Conservation (phyloP, 257 asterid genomes). For the Rhazya stricta region DNA sequence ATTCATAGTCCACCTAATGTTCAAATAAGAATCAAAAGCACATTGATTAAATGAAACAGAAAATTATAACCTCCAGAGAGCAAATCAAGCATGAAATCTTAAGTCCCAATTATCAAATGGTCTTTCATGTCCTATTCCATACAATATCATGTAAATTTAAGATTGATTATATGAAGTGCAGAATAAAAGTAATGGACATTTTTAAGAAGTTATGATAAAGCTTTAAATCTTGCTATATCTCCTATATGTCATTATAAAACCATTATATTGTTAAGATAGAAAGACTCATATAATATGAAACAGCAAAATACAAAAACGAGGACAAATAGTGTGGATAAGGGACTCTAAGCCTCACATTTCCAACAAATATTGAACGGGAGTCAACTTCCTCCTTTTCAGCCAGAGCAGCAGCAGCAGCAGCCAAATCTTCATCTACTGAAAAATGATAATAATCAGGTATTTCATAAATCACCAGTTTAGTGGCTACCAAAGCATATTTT, state of each 20-base stretch:
- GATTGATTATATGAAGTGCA: not conserved
- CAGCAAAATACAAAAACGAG: not conserved
- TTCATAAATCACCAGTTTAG: not conserved
- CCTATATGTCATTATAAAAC: not conserved
- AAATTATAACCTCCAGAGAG: slow-evolving; percentile 3
- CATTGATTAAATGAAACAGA: not conserved
- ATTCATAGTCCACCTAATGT: slow-evolving; percentile 45
- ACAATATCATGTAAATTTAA: not conserved
- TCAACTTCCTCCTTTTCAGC: slow-evolving; percentile 93
- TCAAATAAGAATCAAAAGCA: slow-evolving; percentile 12
- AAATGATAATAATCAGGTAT: not conserved
- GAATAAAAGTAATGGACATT: not conserved
- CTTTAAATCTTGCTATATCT: not conserved
- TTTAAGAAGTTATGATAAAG: not conserved
- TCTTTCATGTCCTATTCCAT: not conserved
- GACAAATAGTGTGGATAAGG: slow-evolving; percentile 10
- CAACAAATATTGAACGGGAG: slow-evolving; percentile 80
- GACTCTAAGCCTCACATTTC: slow-evolving; percentile 64
- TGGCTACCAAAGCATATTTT: not conserved
- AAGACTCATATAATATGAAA: not conserved
- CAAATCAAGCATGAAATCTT: not conserved
- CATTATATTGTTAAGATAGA: no score
- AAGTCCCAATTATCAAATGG: not conserved
- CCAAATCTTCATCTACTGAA: slow-evolving; percentile 40
- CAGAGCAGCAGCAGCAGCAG: slow-evolving; percentile 49